These are phyloP conservation scores for Amylocystis lapponica DNA, from an alignment of 768 basidiomycete genomes.

Conservation along the genomic window DNA sequence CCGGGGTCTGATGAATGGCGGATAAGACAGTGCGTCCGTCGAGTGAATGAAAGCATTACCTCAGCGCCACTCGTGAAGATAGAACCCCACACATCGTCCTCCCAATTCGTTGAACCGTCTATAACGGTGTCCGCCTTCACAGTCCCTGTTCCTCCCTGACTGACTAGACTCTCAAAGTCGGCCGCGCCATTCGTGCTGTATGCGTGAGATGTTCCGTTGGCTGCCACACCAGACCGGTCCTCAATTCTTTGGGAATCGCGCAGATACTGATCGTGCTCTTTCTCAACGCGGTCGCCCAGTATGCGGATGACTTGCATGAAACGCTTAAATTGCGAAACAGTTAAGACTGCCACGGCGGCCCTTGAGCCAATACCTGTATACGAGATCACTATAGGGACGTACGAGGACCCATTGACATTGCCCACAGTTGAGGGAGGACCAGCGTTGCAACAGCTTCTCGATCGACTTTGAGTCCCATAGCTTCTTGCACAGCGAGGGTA, in stretches of 20 bases:
- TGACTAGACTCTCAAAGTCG: constrained; percentile 84
- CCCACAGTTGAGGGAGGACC: constrained; percentile 68
- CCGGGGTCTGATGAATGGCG: constrained; percentile 8
- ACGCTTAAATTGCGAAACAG: constrained; percentile 79
- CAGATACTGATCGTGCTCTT: constrained; percentile 88
- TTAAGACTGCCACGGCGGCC: constrained; percentile 47
- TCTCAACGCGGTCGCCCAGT: constrained; percentile 81
- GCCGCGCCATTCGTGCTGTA: constrained; percentile 43
- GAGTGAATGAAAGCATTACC: constrained; percentile 12
- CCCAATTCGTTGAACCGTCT: constrained; percentile 50
- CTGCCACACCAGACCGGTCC: constrained; percentile 54
- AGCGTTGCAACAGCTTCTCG: constrained; percentile 70
- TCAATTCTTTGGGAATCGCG: constrained; percentile 90
- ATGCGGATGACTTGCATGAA: constrained; percentile 86
- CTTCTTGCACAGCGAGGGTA: constrained; percentile 85
- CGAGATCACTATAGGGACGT: constrained; percentile 25
- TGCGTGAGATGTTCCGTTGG: constrained; percentile 33
- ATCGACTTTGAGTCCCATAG: constrained; percentile 94
- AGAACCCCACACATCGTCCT: constrained; percentile 82
- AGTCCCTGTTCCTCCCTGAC: constrained; percentile 28
- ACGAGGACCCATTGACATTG: constrained; percentile 96
- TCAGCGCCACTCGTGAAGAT: constrained; percentile 47
- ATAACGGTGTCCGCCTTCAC: constrained; percentile 41
- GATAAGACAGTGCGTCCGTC: neutral
- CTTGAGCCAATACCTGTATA: neutral